Base-by-base conservation (phyloP, 768 basidiomycete genomes). In the Podaxis carcinomalis region DNA sequence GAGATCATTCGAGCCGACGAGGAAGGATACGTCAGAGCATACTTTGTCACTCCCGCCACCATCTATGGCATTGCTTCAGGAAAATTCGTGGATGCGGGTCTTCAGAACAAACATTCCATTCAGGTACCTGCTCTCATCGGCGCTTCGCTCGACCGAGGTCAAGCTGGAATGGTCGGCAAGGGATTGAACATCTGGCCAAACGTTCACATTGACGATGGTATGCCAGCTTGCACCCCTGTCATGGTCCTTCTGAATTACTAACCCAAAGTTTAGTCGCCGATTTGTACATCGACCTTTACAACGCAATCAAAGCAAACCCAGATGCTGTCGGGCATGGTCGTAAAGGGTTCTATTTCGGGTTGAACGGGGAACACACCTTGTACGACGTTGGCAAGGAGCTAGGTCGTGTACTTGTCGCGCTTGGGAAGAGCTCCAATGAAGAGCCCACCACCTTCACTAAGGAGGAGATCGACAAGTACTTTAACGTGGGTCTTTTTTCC, bases 101-200 rank as follows among this genome's bases (percentile, higher is more conserved):
- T 85, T 46, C 74, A 78, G 60, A 83, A 86, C 65, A 61, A 73
- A 2, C 74, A 79, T 55, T 84, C 83, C 1, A 75, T 79, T 28
- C 82, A 83, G 63, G 77, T 86, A 42, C 84, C 84, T 1, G 28
- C 36, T 2, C 68, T 84, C 14, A 75, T 84, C 36, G 67, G 73
- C 36, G 73, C 75, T 2, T 69, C 76, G 25, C 57, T 83, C 36
- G 71, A 70, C 23, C 71, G 83, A 35, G 76, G 77, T 13, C 77
- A 77, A 39, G 83, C 75, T 0, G 84, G 81, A 3, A 70, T 83
- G 64, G 69, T 86, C 7, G 85, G 85, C 1, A 67, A 75, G 54
- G 85, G 85, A 14, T 76, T 79, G 66, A 80, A 84, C 50, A 64
- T 79, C 25, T 85, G 83, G 83, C 75, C 77, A 1, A 74, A 83